Evolutionary conservation across 2,329 filamentous ascomycete genomes (phyloP), one percentile per base, ranked within the genome.

Genomic region (Xylariaceae sp.): DNA sequence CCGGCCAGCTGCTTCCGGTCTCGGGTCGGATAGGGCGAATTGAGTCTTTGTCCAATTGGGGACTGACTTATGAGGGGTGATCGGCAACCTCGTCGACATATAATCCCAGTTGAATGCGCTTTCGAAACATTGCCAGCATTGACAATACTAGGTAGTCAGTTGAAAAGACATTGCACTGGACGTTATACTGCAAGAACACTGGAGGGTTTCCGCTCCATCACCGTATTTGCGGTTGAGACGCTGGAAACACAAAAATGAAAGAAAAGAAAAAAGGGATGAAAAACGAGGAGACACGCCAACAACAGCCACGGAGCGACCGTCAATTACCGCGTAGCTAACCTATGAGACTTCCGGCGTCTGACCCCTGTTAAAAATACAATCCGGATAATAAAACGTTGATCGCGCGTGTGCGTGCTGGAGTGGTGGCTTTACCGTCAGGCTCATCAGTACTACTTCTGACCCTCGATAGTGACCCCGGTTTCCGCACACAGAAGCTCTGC

Each of bases 401-500:
- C 10, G 42, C 42, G 13, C n/a, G 39, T 39, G 35, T 30, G 23
- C 23, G 23, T 30, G 23, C 23, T 30, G 23, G 23, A 30, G 23
- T 30, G 11, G n/a, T 39, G 15, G 37, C 9, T 30, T 15, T 9
- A 23, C 35, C 44, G 10, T 47, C 13, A 37, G 23, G 35, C 23
- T 51, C 30, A 42, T 30, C 17, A 53, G 30, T 37, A 23, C 39
- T 44, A 53, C 6, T 47, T 23, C 9, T 44, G 45, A 51, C 51
- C 37, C 17, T 62, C 58, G 39, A 70, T 42, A 9, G 86, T 80
- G 53, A 96, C 77, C 2, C 84, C 86, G 53, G 97, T 77, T 78
- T 99, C 94, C 63, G 86, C 80, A 64, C 84, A 80, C 69, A 97
- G 75, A 58, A 97, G 73, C 42, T 88, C 82, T 42, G 82, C 86